A percentile compares a stretch with the other conserved stretches of the same genome.
These are phyloP conservation scores for Pestalotiopsis sp. DNA, from an alignment of 2,329 filamentous ascomycete genomes.

Conservation along the genomic window DNA sequence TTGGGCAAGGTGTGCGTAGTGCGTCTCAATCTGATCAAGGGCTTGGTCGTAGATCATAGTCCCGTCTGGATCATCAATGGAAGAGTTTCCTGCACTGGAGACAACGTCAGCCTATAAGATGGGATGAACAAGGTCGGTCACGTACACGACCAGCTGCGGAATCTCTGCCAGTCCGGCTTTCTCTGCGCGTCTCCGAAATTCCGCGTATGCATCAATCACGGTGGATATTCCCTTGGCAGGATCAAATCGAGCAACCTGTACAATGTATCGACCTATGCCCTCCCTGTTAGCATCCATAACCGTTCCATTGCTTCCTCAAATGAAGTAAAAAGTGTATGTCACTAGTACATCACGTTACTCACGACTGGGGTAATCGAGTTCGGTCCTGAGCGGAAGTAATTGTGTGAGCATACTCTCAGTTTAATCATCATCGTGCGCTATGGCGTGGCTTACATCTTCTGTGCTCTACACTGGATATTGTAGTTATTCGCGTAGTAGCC, in stretches of 20 bases:
- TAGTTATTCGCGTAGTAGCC: conserved; percentile 77
- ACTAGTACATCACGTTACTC: conserved; percentile 17
- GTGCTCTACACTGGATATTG: conserved; percentile 58
- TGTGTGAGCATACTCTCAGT: background rate
- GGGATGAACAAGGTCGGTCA: background rate
- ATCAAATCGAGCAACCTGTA: conserved; percentile 81
- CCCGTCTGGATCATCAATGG: conserved; percentile 79
- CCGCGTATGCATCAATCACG: conserved; percentile 73
- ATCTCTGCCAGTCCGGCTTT: conserved; percentile 49
- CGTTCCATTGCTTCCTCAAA: too few species aligned
- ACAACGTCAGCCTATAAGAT: background rate
- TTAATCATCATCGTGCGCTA: background rate
- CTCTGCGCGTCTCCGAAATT: conserved; percentile 64
- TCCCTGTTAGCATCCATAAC: too few species aligned
- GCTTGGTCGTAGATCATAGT: conserved; percentile 71
- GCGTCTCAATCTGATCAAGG: conserved; percentile 63
- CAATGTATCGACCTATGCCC: conserved; percentile 66
- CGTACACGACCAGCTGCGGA: conserved; percentile 70
- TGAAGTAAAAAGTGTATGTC: too few species aligned
- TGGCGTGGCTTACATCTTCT: conserved; percentile 51
- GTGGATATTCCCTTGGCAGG: conserved; percentile 81
- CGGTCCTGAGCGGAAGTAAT: conserved; percentile 36
- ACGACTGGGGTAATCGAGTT: conserved; percentile 57
- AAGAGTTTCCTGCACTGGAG: conserved; percentile 67
- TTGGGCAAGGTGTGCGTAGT: conserved; percentile 61